These are phyloP conservation scores for Rhizoctonia solani DNA, from an alignment of 1,284 basidiomycete species.

Conservation along the genomic window DNA sequence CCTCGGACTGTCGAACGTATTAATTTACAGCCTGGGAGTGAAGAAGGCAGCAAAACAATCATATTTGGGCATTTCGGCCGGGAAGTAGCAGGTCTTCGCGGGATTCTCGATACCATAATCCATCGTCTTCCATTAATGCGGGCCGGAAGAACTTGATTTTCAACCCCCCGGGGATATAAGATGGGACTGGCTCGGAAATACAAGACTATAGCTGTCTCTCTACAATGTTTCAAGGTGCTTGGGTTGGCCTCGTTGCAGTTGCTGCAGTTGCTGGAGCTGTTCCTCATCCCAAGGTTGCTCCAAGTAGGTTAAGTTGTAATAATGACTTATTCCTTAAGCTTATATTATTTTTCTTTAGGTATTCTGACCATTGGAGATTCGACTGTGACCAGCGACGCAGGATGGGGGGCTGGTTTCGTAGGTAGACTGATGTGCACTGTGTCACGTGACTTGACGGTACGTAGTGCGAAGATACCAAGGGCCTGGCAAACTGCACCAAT, in stretches of 20 bases:
- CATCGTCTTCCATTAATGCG: background rate
- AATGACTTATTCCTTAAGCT: background rate
- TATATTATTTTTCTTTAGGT: background rate
- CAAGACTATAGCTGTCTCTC: background rate
- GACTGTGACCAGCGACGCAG: slow-evolving; percentile 18
- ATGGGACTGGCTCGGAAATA: background rate
- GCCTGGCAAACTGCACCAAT: slow-evolving; percentile 25
- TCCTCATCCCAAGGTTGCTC: background rate
- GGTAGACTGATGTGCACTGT: background rate
- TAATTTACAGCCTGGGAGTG: background rate
- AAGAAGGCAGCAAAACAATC: background rate
- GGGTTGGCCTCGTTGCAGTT: background rate
- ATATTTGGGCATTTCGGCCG: background rate
- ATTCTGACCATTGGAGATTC: slow-evolving; percentile 26
- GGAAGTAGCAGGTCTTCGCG: background rate
- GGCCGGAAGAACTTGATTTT: background rate
- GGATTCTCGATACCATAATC: background rate
- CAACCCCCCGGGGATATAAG: background rate
- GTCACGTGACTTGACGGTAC: background rate
- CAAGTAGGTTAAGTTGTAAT: background rate
- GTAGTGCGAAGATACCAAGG: slow-evolving; percentile 20
- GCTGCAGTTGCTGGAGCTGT: background rate
- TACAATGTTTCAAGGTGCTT: background rate
- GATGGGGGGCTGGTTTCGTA: slow-evolving; percentile 32
- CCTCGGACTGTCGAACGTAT: no score